phyloP scores from a whole-genome alignment of 2,329 filamentous ascomycete species.

The Corniculantispora saksenae region DNA sequence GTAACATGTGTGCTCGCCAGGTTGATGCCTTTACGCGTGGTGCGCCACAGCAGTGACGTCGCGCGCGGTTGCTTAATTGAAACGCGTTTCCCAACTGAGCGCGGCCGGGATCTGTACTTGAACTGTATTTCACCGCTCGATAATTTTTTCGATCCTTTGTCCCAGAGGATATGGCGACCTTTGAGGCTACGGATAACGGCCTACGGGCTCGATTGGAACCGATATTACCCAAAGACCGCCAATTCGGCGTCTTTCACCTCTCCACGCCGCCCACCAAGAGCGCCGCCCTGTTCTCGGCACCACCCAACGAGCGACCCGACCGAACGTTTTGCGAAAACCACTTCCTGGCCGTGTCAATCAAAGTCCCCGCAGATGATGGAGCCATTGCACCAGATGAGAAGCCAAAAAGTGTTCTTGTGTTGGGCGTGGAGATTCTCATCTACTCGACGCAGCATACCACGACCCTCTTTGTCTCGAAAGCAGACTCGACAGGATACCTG shows the following conservation, averaged over 20 bases:
- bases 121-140: not conserved
- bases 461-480: slow-evolving; percentile 93
- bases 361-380: slow-evolving; percentile 23
- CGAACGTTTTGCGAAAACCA: slow-evolving; percentile 86
- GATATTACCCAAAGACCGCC: slow-evolving; percentile 54
- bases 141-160: not conserved
- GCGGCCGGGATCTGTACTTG: not conserved
- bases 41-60: slow-evolving; percentile 11
- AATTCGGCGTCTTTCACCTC: slow-evolving; percentile 78
- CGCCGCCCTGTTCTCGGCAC: slow-evolving; percentile 75
- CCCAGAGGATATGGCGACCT: not conserved
- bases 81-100: slow-evolving; percentile 10
- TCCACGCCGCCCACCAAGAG: slow-evolving; percentile 79
- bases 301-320: slow-evolving; percentile 70
- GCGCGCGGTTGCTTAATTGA: slow-evolving; percentile 14
- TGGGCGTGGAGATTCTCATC: slow-evolving; percentile 84
- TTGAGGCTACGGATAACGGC: not conserved
- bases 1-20: too few relatives aligned
- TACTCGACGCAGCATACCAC: slow-evolving; percentile 80
- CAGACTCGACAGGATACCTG: slow-evolving; percentile 91
- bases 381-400: slow-evolving; percentile 15
- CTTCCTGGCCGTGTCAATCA: slow-evolving; percentile 60
- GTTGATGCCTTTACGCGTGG: not conserved
- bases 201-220: slow-evolving; percentile 37
- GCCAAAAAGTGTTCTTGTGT: slow-evolving; percentile 63